Percentiles rank a stretch among this genome's conserved stretches.
Conservation (phyloP, 2,329 filamentous ascomycete species). For the Calonectria hongkongensis region DNA sequence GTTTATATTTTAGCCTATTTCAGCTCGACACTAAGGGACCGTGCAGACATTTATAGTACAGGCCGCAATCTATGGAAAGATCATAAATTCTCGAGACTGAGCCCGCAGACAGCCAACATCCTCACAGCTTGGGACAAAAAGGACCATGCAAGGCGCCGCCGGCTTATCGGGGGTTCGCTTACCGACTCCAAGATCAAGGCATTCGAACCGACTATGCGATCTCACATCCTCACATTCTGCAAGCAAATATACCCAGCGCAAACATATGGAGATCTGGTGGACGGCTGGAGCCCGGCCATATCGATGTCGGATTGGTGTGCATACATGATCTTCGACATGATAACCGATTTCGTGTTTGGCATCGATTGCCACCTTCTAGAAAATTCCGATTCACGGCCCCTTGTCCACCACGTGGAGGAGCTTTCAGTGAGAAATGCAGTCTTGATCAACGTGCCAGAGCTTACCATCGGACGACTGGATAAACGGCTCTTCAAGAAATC, state of each 20-base stretch:
- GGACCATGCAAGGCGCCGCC: not conserved
- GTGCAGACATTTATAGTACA: not conserved
- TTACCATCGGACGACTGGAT: not conserved
- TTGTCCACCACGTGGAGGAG: not conserved
- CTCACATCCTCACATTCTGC: not conserved
- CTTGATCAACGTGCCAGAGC: not conserved
- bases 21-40: no score
- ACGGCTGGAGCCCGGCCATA: not conserved
- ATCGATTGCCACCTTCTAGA: not conserved
- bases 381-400: not conserved
- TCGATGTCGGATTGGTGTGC: conserved; percentile 2
- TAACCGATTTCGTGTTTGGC: not conserved
- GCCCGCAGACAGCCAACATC: not conserved
- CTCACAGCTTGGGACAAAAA: not conserved
- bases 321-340: not conserved
- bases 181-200: not conserved
- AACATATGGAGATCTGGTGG: not conserved
- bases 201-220: not conserved
- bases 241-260: not conserved
- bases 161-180: not conserved
- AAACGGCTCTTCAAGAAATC: conserved; percentile 1
- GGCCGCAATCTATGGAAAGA: not conserved
- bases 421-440: not conserved
- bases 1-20: no score
- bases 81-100: not conserved